These are phyloP conservation scores for Apiotrichum veenhuisii DNA, from an alignment of 1,284 basidiomycete species.

Conservation along the genomic window DNA sequence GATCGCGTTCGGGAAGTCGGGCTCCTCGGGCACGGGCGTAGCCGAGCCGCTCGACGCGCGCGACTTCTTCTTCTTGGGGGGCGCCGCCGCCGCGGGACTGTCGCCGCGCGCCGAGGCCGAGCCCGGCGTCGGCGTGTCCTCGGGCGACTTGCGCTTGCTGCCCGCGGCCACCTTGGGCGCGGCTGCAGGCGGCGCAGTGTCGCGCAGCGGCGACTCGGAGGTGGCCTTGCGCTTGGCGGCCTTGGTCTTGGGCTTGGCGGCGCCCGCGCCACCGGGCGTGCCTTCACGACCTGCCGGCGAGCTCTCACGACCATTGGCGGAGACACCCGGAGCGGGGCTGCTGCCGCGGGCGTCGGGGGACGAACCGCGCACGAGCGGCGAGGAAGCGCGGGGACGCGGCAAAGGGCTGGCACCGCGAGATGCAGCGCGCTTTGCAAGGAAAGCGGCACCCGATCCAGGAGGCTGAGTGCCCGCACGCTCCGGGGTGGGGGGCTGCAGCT, in stretches of 20 bases:
- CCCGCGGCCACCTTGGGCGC: no score
- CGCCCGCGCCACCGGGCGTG: constrained; percentile 4
- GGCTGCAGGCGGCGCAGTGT: constrained; percentile 2
- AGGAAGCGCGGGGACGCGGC: constrained; percentile 26
- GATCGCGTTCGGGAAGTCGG: constrained; percentile 37
- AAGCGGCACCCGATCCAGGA: constrained; percentile 36
- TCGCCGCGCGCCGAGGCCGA: not conserved
- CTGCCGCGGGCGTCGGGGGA: constrained; percentile 18
- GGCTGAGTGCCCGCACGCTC: constrained; percentile 30
- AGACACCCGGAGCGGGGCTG: constrained; percentile 9
- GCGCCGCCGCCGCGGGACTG: constrained; percentile 4
- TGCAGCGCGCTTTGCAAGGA: constrained; percentile 42
- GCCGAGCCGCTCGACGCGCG: constrained; percentile 4
- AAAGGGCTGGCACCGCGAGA: constrained; percentile 21
- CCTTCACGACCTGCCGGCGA: constrained; percentile 22
- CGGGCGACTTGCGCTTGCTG: constrained; percentile 23
- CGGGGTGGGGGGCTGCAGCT: constrained; percentile 14
- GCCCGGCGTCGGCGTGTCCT: constrained; percentile 4
- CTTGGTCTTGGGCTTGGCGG: constrained; percentile 9
- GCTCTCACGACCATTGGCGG: constrained; percentile 18
- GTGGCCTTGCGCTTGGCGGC: constrained; percentile 20
- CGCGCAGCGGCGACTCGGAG: constrained; percentile 10
- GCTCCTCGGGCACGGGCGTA: constrained; percentile 17
- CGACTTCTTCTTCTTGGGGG: constrained; percentile 50
- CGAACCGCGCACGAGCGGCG: constrained; percentile 20